These are phyloP conservation scores for Colletotrichum lentis DNA, from an alignment of 2,329 filamentous ascomycete species.

Conservation along the genomic window DNA sequence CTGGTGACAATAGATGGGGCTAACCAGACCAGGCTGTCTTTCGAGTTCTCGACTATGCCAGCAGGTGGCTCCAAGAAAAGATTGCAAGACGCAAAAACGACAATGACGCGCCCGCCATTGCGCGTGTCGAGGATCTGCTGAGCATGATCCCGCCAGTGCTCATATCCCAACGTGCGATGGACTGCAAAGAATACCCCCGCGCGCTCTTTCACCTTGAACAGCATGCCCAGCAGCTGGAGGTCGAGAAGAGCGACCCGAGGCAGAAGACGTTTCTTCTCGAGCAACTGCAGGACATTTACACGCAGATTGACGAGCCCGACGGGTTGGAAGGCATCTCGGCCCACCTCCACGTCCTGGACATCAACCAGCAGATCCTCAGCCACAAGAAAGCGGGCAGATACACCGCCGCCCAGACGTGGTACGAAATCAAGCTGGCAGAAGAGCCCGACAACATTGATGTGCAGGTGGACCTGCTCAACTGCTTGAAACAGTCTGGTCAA, in stretches of 20 bases:
- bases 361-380: slow-evolving; percentile 91
- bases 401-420: slow-evolving; percentile 97
- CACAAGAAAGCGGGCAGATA: slow-evolving; percentile 93
- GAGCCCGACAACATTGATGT: slow-evolving; percentile 78
- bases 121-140: slow-evolving; percentile 60
- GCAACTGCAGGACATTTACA: slow-evolving; percentile 90
- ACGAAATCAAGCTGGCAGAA: slow-evolving; percentile 86
- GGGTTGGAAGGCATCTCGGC: slow-evolving; percentile 94
- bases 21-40: slow-evolving; percentile 76
- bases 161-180: slow-evolving; percentile 81
- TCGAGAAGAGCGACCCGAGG: slow-evolving; percentile 55
- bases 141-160: slow-evolving; percentile 76
- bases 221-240: slow-evolving; percentile 69
- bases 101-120: slow-evolving; percentile 58
- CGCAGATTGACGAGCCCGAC: slow-evolving; percentile 96
- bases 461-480: slow-evolving; percentile 84
- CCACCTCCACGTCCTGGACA: slow-evolving; percentile 83
- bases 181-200: slow-evolving; percentile 90
- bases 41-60: slow-evolving; percentile 87
- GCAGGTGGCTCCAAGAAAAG: slow-evolving; percentile 87
- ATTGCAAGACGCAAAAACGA: slow-evolving; percentile 49
- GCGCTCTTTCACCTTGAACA: slow-evolving; percentile 96
- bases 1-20: not conserved
- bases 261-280: slow-evolving; percentile 74
- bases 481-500: slow-evolving; percentile 94